These are phyloP conservation scores for California macrophylla DNA, from an alignment of 441 rosid genomes.

Conservation along the genomic window DNA sequence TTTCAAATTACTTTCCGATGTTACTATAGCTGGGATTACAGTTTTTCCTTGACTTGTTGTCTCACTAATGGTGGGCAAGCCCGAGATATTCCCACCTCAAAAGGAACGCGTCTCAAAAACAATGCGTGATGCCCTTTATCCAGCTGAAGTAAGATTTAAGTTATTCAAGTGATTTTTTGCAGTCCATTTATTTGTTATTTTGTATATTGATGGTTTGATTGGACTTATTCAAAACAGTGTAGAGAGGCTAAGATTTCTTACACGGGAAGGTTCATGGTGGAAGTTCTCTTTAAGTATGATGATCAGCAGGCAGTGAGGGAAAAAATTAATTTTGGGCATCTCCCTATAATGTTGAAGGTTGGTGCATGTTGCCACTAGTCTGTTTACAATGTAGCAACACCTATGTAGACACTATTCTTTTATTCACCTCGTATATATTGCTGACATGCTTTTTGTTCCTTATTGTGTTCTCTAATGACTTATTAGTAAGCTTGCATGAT, in stretches of 20 bases:
- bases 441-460: background rate
- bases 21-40: background rate
- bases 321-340: constrained; percentile 55
- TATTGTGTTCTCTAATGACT: background rate
- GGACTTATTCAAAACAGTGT: constrained; percentile 39
- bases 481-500: background rate
- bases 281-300: constrained; percentile 47
- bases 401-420: background rate
- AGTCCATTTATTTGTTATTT: background rate
- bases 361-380: constrained; percentile 15
- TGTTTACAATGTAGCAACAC: background rate
- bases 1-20: background rate
- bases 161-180: background rate
- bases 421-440: background rate
- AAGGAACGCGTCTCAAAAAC: constrained; percentile 45
- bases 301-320: constrained; percentile 41
- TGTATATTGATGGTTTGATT: constrained; percentile 9
- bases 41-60: constrained; percentile 42
- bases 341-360: constrained; percentile 89
- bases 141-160: constrained; percentile 51
- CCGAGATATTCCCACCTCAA: constrained; percentile 46
- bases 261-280: constrained; percentile 53
- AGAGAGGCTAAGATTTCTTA: constrained; percentile 80
- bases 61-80: constrained; percentile 56
- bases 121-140: constrained; percentile 38